phyloP scores from a whole-genome alignment of 2,329 filamentous ascomycete genomes.

The Colletotrichum musae region DNA sequence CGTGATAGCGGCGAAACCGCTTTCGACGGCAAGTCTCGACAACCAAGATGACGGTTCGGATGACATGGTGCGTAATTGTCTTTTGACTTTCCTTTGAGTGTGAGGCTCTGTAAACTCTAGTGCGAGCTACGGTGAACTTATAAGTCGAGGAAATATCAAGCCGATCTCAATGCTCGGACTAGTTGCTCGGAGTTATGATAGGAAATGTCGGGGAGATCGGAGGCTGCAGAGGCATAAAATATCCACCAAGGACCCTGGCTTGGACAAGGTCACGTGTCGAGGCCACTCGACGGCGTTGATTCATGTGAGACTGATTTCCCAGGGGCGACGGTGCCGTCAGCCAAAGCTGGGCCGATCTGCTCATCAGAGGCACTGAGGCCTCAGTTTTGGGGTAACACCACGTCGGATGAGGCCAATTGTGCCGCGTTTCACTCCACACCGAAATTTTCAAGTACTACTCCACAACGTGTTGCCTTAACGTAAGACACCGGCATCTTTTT shows the following conservation, averaged over 20 bases:
- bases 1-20: constrained; percentile 61
- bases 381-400: constrained; percentile 13
- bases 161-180: neutral
- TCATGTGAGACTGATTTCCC: neutral
- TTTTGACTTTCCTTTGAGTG: neutral
- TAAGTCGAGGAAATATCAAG: neutral
- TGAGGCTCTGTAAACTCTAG: neutral
- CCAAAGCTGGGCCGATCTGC: constrained; percentile 5
- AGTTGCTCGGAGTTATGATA: constrained; percentile 35
- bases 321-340: constrained; percentile 4
- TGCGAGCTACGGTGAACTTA: constrained; percentile 4
- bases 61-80: constrained; percentile 18
- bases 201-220: constrained; percentile 23
- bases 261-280: constrained; percentile 10
- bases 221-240: constrained; percentile 1
- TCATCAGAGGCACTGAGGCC: constrained; percentile 1
- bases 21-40: constrained; percentile 50
- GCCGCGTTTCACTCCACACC: neutral
- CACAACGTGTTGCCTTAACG: neutral
- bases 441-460: neutral
- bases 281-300: constrained; percentile 8
- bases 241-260: neutral
- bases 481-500: constrained; percentile 14
- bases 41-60: constrained; percentile 20
- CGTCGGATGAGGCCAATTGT: constrained; percentile 11